Base-by-base conservation (phyloP, 2,329 filamentous ascomycete species). In the Botrytis squamosa region DNA sequence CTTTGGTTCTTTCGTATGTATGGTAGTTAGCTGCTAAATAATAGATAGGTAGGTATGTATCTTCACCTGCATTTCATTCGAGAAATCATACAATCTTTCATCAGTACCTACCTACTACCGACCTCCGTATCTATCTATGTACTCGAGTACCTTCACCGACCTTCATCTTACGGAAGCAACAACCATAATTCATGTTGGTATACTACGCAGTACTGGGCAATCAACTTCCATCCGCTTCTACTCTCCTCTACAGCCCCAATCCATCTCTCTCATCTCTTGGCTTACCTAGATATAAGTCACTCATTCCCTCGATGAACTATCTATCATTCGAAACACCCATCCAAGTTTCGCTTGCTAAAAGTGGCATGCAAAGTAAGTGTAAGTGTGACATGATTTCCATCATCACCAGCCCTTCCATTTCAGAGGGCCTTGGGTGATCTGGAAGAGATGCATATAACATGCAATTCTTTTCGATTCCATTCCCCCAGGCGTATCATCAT, bases 351-450 rank as follows among this genome's bases (percentile, higher is more conserved):
- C 7, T 57, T 55, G 36, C 49, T 68, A 57, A 68, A 64, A 68
- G 49, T 68, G 46, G 65, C 65, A 55, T 55, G 65, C 18, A 18
- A 57, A 68, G 29, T 55, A 57, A 57, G 65, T 42, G 18, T 29
- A 42, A 29, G 63, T 68, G 36, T 68, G 25, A 52, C 46, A 55
- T 55, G 46, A 67, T 55, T 55, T 55, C 63, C 36, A 67, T 55
- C 65, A 67, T 67, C 46, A 29, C 46, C 65, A 40, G 65, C 65
- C 65, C 46, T 67, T 67, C 29, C 46, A 38, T 55, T 67, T 67
- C 46, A 25, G 20, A 67, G 18, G 16, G 16, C 22, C 20, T 49
- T n/a, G 36, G 25, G 16, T 10, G 33, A 38, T 49, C 44, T 36
- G 12, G 5, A 52, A 10, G 18, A 52, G n/a, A 52, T 66, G 22